These are phyloP conservation scores for Acacia acuminata DNA, from an alignment of 306 rosid species.

Conservation along the genomic window DNA sequence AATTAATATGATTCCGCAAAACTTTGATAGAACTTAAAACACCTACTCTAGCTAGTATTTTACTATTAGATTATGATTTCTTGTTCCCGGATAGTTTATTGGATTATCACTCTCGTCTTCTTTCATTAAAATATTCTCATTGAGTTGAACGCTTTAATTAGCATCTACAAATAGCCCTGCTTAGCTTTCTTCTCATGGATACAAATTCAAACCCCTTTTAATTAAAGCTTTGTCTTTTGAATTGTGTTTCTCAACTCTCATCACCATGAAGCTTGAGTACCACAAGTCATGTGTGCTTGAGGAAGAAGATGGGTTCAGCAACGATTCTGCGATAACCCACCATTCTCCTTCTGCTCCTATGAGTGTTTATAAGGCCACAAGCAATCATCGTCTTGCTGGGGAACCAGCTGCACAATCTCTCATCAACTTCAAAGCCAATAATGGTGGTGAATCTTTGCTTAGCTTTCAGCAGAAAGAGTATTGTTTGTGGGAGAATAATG, in stretches of 20 bases:
- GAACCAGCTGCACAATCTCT: constrained; percentile 47
- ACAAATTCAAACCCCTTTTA: not conserved
- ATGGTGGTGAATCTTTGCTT: constrained; percentile 55
- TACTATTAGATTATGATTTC: constrained; percentile 30
- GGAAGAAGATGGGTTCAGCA: constrained; percentile 43
- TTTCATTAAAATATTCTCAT: constrained; percentile 3
- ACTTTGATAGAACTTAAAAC: not conserved
- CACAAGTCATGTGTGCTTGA: constrained; percentile 27
- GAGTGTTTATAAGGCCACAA: constrained; percentile 28
- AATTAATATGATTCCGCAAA: not conserved
- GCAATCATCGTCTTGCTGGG: constrained; percentile 27
- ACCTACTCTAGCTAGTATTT: not conserved
- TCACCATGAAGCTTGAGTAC: constrained; percentile 50
- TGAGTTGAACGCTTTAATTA: constrained; percentile 28
- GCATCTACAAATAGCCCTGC: constrained; percentile 50
- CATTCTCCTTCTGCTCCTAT: constrained; percentile 34
- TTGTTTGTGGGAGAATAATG: constrained; percentile 33
- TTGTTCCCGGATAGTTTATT: constrained; percentile 29
- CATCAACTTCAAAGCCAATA: constrained; percentile 59
- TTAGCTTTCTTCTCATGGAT: constrained; percentile 29
- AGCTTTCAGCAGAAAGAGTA: constrained; percentile 64
- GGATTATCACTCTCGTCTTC: constrained; percentile 36
- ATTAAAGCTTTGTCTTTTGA: not conserved
- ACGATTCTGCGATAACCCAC: constrained; percentile 39
- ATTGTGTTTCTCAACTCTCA: not conserved